Evolutionary conservation across 257 asterid species (phyloP), one percentile per base, ranked within the genome.

Genomic region (Henckelia pumila): DNA sequence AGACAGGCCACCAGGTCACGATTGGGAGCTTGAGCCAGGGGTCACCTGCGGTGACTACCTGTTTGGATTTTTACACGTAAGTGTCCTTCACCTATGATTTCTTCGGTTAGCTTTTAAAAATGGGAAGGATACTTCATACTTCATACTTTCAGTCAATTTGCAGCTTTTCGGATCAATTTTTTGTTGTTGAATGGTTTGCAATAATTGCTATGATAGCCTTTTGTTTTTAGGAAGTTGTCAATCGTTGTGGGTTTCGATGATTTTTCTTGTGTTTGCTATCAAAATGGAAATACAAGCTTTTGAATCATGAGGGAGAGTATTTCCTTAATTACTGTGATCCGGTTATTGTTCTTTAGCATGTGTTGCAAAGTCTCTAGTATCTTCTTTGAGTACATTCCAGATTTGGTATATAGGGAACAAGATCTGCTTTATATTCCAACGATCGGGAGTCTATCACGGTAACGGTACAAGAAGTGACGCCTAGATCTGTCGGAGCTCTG

Each of bases 1-100:
- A 64, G 99, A 94, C 73, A 87, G 99, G 79, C 99, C 99, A 22
- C 96, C 98, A 28, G 98, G 99, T 78, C 98, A 87, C 82, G 99
- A 94, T 80, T 94, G 99, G 99, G 99, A 94, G 81, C 99, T 94
- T 66, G 99, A 94, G 83, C 98, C 98, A 0, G 99, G 99, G 32
- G 98, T 94, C 53, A 94, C 98, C 24, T 85, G 92, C 33, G 99
- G 99, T 64, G 99, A 94, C 85, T 91, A 94, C 83, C 87, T 94
- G 29, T 94, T 91, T 61, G 99, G 99, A 64, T 91, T 94, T 86
- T 77, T 94, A 57, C 99, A 94, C 82, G 96, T 88, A 71, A 50
- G 74, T 70, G 30, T 76, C 63, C 30, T 49, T 26, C 9, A 59
- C 50, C 67, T 49, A 37, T 67, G 23, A 6, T 25, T 33, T 69